Conservation (phyloP, 768 basidiomycete genomes). For the Lactarius psammicola region DNA sequence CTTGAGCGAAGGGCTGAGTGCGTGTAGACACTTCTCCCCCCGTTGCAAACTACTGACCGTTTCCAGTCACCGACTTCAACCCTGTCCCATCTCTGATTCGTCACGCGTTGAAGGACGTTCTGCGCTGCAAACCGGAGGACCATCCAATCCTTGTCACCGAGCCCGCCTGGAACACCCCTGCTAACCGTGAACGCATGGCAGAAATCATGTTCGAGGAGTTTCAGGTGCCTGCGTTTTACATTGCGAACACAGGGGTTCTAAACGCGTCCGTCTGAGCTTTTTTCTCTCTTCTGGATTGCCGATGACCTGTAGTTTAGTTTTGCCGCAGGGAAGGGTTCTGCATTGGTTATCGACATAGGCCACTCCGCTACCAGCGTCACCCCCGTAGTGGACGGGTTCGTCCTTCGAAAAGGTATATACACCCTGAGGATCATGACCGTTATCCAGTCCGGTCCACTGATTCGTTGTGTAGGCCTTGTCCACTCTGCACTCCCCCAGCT, state of each 20-base stretch:
- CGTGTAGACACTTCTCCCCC: slow-evolving; percentile 33
- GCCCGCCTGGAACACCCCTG: slow-evolving; percentile 91
- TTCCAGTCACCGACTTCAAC: slow-evolving; percentile 70
- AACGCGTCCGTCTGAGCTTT: slow-evolving; percentile 59
- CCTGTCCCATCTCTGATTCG: slow-evolving; percentile 68
- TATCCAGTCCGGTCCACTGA: not conserved
- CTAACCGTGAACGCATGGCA: slow-evolving; percentile 92
- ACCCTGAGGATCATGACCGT: not conserved
- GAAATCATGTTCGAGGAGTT: slow-evolving; percentile 99
- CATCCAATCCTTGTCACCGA: slow-evolving; percentile 94
- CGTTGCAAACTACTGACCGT: not conserved
- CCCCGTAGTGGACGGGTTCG: slow-evolving; percentile 96
- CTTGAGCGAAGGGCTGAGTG: slow-evolving; percentile 81
- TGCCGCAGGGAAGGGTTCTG: slow-evolving; percentile 96
- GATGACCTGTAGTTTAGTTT: slow-evolving; percentile 54
- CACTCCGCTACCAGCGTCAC: slow-evolving; percentile 87
- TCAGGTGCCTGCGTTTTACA: slow-evolving; percentile 91
- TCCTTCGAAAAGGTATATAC: slow-evolving; percentile 83
- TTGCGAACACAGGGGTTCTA: slow-evolving; percentile 90
- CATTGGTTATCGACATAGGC: slow-evolving; percentile 92
- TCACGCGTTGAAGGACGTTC: slow-evolving; percentile 72
- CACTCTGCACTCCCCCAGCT: slow-evolving; percentile 76
- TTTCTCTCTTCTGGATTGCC: not conserved
- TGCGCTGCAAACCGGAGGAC: slow-evolving; percentile 74
- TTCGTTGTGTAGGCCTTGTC: slow-evolving; percentile 60